Evolutionary conservation across 202 grass and related monocot species (phyloP), one percentile per base, ranked within the genome.

Genomic region (Hordeum pubiflorum): DNA sequence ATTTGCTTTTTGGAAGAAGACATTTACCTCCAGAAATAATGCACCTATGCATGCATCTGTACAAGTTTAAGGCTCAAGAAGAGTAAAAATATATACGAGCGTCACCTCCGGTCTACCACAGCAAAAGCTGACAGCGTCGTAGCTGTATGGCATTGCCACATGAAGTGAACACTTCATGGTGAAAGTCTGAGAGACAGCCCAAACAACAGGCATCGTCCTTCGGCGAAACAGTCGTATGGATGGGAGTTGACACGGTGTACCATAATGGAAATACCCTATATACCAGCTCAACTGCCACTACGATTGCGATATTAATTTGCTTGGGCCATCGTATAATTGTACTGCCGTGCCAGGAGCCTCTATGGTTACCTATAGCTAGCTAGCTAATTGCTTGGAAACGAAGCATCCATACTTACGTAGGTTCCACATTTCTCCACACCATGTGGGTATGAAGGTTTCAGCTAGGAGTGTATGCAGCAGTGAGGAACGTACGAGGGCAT

Each of bases 61-160:
- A 46, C 10, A 46, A 46, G 43, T 5, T 3, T 44, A 44, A 41
- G 41, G 44, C 14, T 50, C 44, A 50, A 50, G 44, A 48, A 15
- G 44, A 48, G 44, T 48, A 14, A 13, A 2, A 37, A 8, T 39
- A 46, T 14, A 46, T 46, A 46, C 13, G 41, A 44, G 78, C 72
- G 65, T 59, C 66, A 26, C 78, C 67, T 81, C 72, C 63, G 3
- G 9, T 41, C 17, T 8, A 62, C 18, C 57, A 72, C 73, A 31
- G 29, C 18, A 43, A 79, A 86, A 82, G 79, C 29, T 60, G 59
- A 60, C 31, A 27, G 68, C 14, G 20, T 44, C 83, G 7, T 54
- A 72, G 71, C 72, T 85, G 63, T 77, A 77, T 46, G 31, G 4
- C 31, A 32, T 32, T 32, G 46, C 15, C 82, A 85, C 82, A 85